Percentiles rank a stretch among this genome's conserved stretches.
Evolutionary conservation across 164 flowering plant species (phyloP).

Genomic region (Berberis thunbergii): DNA sequence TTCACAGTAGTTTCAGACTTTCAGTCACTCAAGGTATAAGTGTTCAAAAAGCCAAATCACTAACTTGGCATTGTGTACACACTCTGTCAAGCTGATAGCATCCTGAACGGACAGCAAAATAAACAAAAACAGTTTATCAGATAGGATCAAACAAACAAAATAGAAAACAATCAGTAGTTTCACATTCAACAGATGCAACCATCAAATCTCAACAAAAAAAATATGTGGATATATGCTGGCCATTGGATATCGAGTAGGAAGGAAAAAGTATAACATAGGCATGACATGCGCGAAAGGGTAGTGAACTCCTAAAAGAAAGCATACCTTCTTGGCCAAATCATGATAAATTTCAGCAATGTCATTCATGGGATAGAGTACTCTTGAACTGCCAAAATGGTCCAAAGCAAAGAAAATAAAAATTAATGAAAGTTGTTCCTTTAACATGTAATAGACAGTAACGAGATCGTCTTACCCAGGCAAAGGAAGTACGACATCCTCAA

Average conservation of each 20-base stretch:
- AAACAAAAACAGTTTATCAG: constrained; percentile 2
- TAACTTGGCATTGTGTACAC: constrained; percentile 69
- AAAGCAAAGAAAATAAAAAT: background rate
- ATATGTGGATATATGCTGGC: background rate
- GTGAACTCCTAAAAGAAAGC: background rate
- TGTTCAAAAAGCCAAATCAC: constrained; percentile 2
- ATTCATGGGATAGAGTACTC: constrained; percentile 61
- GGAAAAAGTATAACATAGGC: background rate
- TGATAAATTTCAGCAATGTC: constrained; percentile 69
- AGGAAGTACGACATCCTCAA: constrained; percentile 85
- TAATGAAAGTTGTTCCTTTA: no score
- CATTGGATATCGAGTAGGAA: background rate
- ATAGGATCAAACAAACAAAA: background rate
- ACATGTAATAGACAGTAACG: no score
- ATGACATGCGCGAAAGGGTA: background rate
- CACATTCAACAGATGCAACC: no score
- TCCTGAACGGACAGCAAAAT: constrained; percentile 36
- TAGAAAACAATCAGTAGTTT: no score
- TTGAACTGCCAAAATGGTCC: constrained; percentile 43
- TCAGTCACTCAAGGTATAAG: background rate
- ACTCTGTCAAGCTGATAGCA: constrained; percentile 53
- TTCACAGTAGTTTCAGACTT: no score
- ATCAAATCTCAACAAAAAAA: no score
- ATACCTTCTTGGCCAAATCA: constrained; percentile 78
- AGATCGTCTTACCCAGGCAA: constrained; percentile 69